A percentile compares a stretch with the other conserved stretches of the same genome.
Evolutionary conservation across 257 asterid genomes (phyloP).

Genomic region (Primulina huaijiensis): DNA sequence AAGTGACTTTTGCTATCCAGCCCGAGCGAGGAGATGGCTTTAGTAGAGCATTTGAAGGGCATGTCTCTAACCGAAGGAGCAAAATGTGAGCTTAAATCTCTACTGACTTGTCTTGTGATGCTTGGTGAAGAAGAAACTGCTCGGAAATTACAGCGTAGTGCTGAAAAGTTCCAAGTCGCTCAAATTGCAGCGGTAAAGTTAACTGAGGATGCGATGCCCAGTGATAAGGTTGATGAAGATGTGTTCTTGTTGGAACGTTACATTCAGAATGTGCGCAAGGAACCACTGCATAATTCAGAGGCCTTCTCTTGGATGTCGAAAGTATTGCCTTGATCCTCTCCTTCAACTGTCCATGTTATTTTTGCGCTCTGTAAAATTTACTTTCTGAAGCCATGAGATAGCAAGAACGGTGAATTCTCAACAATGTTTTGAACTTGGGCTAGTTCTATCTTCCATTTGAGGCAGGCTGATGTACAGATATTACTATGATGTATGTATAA

Average conservation of each 20-base stretch:
- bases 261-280: constrained; percentile 42
- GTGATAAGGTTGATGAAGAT: constrained; percentile 46
- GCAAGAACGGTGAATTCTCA: not conserved
- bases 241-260: constrained; percentile 57
- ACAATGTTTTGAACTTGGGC: not conserved
- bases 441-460: not conserved
- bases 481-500: not conserved
- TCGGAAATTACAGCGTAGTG: constrained; percentile 62
- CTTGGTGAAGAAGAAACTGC: constrained; percentile 68
- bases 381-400: not conserved
- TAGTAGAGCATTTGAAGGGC: constrained; percentile 81
- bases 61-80: constrained; percentile 78
- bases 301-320: constrained; percentile 71
- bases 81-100: constrained; percentile 62
- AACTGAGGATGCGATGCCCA: constrained; percentile 52
- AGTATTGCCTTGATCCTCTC: constrained; percentile 46
- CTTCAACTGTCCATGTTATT: not conserved
- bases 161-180: constrained; percentile 66
- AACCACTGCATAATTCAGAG: constrained; percentile 45
- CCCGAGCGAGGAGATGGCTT: constrained; percentile 86
- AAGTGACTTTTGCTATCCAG: constrained; percentile 36
- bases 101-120: constrained; percentile 69
- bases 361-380: not conserved
- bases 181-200: constrained; percentile 81
- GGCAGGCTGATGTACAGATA: not conserved